Evolutionary conservation across 2,329 filamentous ascomycete genomes (phyloP).

Genomic region (Beauveria asiatica): DNA sequence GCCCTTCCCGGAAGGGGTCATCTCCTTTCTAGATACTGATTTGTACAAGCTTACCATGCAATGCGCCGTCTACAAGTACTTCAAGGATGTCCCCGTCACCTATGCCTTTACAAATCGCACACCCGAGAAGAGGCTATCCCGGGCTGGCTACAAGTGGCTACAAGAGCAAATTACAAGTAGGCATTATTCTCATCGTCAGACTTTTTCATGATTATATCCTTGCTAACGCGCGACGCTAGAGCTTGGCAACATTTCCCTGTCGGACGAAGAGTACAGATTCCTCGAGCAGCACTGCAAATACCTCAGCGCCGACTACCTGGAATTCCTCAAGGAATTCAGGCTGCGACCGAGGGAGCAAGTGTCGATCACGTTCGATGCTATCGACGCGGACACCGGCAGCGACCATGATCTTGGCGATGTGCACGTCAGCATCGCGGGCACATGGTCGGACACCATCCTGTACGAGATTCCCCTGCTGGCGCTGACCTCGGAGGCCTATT

Average conservation of each 20-base stretch:
- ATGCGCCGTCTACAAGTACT: constrained; percentile 90
- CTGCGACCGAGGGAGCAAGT: constrained; percentile 78
- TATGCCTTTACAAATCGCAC: constrained; percentile 96
- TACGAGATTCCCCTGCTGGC: constrained; percentile 96
- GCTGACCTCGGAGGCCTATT: constrained; percentile 90
- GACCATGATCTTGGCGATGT: constrained; percentile 66
- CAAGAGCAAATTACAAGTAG: constrained; percentile 70
- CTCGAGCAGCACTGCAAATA: constrained; percentile 74
- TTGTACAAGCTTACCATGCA: constrained; percentile 99
- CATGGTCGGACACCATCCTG: constrained; percentile 91
- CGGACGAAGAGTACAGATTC: constrained; percentile 71
- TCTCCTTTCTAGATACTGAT: constrained; percentile 73
- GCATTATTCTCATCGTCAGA: constrained; percentile 15
- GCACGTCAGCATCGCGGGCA: constrained; percentile 66
- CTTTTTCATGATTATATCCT: not conserved
- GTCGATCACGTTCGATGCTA: constrained; percentile 54
- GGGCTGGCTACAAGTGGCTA: constrained; percentile 78
- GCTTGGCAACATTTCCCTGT: constrained; percentile 72
- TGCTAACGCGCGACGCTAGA: constrained; percentile 37
- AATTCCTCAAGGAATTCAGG: constrained; percentile 73
- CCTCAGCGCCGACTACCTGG: constrained; percentile 66
- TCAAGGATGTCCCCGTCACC: constrained; percentile 70
- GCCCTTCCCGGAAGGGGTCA: constrained; percentile 65
- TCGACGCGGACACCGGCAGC: constrained; percentile 47
- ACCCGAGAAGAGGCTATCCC: constrained; percentile 81